These are phyloP conservation scores for Aeschynomene evenia DNA, from an alignment of 306 rosid species.

Conservation along the genomic window DNA sequence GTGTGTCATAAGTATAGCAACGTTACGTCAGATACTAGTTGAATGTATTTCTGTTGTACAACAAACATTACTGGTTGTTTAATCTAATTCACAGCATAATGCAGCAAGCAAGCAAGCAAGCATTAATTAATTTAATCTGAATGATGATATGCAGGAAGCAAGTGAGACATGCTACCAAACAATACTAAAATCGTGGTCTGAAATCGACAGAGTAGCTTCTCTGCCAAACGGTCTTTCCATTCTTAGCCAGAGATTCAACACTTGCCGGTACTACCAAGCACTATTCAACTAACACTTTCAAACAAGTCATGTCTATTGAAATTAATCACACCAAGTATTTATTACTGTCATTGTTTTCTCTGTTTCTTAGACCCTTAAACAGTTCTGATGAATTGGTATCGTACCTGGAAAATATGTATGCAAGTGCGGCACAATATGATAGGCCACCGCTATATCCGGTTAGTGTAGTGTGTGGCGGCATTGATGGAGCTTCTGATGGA, in stretches of 20 bases:
- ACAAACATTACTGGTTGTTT: too few relatives aligned
- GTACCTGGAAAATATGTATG: constrained; percentile 24
- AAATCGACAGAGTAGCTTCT: constrained; percentile 54
- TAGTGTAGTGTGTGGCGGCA: constrained; percentile 50
- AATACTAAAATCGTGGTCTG: constrained; percentile 59
- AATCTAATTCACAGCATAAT: too few relatives aligned
- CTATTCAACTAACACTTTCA: too few relatives aligned
- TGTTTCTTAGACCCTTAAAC: constrained; percentile 48
- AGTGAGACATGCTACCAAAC: constrained; percentile 66
- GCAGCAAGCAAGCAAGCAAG: too few relatives aligned
- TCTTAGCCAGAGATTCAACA: constrained; percentile 52
- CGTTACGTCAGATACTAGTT: too few relatives aligned
- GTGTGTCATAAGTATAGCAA: too few relatives aligned
- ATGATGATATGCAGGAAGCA: constrained; percentile 46
- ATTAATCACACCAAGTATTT: too few relatives aligned
- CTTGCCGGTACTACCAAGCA: constrained; percentile 49
- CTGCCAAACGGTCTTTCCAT: constrained; percentile 48
- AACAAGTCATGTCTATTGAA: too few relatives aligned
- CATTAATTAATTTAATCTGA: too few relatives aligned
- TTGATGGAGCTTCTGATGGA: constrained; percentile 46
- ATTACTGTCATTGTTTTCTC: neutral
- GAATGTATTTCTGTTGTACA: too few relatives aligned
- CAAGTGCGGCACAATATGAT: constrained; percentile 57
- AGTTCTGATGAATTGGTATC: constrained; percentile 41
- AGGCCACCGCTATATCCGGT: constrained; percentile 60